These are phyloP conservation scores for Rhynchospora breviuscula DNA, from an alignment of 176 grass and related monocot genomes.

Conservation along the genomic window DNA sequence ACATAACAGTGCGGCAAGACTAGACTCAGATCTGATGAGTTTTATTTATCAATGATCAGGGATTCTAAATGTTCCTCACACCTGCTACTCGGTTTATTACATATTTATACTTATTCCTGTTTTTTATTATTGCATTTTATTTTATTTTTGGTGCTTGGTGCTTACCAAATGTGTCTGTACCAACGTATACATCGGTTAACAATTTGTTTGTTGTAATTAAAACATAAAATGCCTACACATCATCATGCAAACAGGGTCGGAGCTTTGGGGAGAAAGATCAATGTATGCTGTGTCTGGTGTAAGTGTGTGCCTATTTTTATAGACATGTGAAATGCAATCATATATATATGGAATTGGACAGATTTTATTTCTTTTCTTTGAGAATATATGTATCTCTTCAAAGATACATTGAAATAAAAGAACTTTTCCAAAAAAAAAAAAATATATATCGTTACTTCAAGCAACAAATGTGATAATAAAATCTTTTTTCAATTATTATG, in stretches of 20 bases:
- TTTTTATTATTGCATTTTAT: neutral
- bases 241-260: neutral
- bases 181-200: neutral
- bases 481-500: too few relatives aligned
- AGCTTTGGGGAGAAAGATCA: neutral
- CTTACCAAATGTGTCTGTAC: neutral
- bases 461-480: too few relatives aligned
- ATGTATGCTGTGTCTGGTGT: neutral
- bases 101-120: too few relatives aligned
- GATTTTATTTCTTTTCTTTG: too few relatives aligned
- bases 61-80: neutral
- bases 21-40: neutral
- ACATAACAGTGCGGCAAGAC: neutral
- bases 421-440: too few relatives aligned
- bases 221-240: neutral
- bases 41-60: neutral
- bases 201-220: neutral
- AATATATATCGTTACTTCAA: too few relatives aligned
- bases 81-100: neutral
- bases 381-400: too few relatives aligned
- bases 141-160: neutral
- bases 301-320: neutral
- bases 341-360: too few relatives aligned
- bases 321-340: too few relatives aligned
- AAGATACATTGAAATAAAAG: too few relatives aligned